Evolutionary conservation across 208 protist genomes (phyloP).

Genomic region (Acanthamoeba healyi): DNA sequence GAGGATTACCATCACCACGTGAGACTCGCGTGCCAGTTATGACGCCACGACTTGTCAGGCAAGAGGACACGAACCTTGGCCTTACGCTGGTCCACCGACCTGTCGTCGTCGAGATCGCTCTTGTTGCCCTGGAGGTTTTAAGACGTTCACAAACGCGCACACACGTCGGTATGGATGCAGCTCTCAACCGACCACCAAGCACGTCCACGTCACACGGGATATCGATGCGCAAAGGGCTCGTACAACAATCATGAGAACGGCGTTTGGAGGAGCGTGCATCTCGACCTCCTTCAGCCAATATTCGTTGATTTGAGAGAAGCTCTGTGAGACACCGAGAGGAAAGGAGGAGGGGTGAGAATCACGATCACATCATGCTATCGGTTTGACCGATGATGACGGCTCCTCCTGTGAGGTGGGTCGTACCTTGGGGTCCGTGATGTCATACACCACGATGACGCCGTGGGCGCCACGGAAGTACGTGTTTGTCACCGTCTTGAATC

Average conservation of each 20-base stretch:
- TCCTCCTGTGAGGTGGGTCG: too few relatives aligned
- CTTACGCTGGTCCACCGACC: constrained; percentile 26
- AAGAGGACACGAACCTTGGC: not conserved
- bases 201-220: too few relatives aligned
- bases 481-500: constrained; percentile 67
- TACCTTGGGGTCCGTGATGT: constrained; percentile 55
- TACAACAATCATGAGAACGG: constrained; percentile 58
- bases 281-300: constrained; percentile 61
- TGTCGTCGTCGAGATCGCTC: constrained; percentile 17
- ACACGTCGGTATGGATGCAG: not conserved
- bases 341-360: too few relatives aligned
- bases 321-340: too few relatives aligned
- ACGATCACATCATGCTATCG: too few relatives aligned
- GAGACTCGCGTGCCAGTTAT: not conserved
- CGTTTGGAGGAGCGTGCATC: constrained; percentile 49
- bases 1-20: not conserved
- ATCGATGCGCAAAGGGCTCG: not conserved
- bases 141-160: not conserved
- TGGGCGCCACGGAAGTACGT: constrained; percentile 58
- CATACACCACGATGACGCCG: constrained; percentile 46
- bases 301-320: constrained; percentile 44
- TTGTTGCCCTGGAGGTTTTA: not conserved
- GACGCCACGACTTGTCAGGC: not conserved
- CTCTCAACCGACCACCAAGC: too few relatives aligned
- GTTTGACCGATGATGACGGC: too few relatives aligned